Conservation (phyloP, 176 grass and related monocot species). For the Oryza glaberrima region DNA sequence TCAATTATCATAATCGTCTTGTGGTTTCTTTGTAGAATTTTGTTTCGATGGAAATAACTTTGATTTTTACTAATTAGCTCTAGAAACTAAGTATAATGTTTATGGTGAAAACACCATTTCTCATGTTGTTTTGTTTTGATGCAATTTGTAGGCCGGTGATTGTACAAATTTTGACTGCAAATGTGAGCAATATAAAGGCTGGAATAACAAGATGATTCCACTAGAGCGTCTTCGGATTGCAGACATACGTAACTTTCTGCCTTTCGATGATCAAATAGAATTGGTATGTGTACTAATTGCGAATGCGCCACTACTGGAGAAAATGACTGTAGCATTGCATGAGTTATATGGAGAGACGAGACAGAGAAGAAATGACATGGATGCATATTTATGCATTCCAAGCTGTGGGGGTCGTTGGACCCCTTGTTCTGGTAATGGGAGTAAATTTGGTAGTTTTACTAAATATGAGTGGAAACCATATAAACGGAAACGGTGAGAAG, state of each 20-base stretch:
- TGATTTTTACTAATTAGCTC: no score
- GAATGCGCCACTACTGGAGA: constrained; percentile 4
- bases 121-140: background rate
- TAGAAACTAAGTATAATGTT: background rate
- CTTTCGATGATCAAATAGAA: background rate
- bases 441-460: background rate
- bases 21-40: no score
- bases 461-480: background rate
- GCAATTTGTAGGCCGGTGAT: background rate
- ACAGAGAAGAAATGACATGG: no score
- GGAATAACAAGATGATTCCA: background rate
- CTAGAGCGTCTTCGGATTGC: background rate
- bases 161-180: background rate
- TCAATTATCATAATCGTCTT: background rate
- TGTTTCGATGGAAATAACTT: no score
- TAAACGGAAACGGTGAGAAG: background rate
- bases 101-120: background rate
- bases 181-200: background rate
- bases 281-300: background rate
- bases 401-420: background rate
- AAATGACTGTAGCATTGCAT: background rate
- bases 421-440: background rate
- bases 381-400: background rate
- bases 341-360: background rate
- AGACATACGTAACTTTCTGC: background rate